Conservation (phyloP, 805 yeast genomes). For the Brettanomyces nanus region DNA sequence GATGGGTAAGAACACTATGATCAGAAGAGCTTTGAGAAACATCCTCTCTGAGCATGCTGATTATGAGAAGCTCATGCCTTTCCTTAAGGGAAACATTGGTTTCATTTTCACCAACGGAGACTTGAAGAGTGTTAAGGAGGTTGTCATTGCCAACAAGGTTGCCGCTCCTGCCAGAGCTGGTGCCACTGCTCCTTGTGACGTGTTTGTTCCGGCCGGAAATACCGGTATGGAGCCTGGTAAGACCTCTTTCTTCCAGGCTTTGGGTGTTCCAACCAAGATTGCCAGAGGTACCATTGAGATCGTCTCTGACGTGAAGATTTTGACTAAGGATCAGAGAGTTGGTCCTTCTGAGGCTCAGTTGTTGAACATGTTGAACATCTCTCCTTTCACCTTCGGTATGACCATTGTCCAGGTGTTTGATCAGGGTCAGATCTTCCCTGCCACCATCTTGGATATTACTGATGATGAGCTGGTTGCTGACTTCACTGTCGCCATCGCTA, state of each 20-base stretch:
- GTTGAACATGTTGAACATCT: conserved; percentile 98
- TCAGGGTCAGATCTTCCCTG: conserved; percentile 97
- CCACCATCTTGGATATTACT: conserved; percentile 94
- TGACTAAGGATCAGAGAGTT: conserved; percentile 75
- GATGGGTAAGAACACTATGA: conserved; percentile 99
- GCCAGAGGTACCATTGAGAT: conserved; percentile 99
- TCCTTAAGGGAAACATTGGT: conserved; percentile 97
- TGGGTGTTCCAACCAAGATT: conserved; percentile 99
- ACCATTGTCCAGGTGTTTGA: conserved; percentile 95
- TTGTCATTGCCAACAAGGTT: conserved; percentile 83
- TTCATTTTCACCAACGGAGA: conserved; percentile 98
- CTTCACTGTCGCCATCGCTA: conserved; percentile 86
- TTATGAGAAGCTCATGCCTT: conserved; percentile 89
- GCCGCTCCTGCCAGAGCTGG: conserved; percentile 99
- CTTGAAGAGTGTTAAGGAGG: conserved; percentile 87
- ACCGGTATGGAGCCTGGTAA: conserved; percentile 99
- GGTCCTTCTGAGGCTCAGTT: conserved; percentile 99
- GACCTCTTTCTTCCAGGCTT: conserved; percentile 99
- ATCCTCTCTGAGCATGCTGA: conserved; percentile 92
- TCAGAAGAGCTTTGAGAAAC: conserved; percentile 98
- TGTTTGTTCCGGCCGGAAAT: conserved; percentile 98
- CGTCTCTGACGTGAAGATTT: conserved; percentile 94
- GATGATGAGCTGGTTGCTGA: conserved; percentile 91
- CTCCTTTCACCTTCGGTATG: conserved; percentile 99
- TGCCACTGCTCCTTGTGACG: conserved; percentile 98